A percentile compares a stretch with the other conserved stretches of the same genome.
Evolutionary conservation across 78 protist species (phyloP).

Genomic region (Andalucia godoyi): DNA sequence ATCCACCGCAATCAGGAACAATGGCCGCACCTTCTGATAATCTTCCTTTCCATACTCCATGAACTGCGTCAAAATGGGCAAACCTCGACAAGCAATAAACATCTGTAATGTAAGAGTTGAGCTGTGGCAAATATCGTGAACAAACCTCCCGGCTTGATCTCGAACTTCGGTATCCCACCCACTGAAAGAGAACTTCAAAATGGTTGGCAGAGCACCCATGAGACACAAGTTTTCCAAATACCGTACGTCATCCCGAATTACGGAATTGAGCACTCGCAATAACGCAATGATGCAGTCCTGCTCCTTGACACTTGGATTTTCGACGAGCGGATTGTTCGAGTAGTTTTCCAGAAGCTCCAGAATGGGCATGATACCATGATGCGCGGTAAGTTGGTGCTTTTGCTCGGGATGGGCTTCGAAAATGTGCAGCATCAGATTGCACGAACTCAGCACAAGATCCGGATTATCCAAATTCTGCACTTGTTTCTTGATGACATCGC

Average conservation of each 20-base stretch:
- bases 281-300: slow-evolving; percentile 1
- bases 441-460: slow-evolving; percentile 5
- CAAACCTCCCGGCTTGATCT: slow-evolving; percentile 51
- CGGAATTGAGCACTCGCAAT: slow-evolving; percentile 48
- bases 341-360: slow-evolving; percentile 57
- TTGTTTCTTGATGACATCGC: background rate
- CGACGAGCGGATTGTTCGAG: slow-evolving; percentile 2
- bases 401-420: slow-evolving; percentile 51
- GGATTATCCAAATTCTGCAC: background rate
- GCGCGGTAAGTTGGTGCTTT: slow-evolving; percentile 31
- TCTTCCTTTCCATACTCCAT: slow-evolving; percentile 8
- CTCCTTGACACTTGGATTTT: background rate
- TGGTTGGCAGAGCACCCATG: slow-evolving; percentile 71
- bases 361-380: slow-evolving; percentile 76
- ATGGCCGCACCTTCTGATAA: slow-evolving; percentile 7
- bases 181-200: slow-evolving; percentile 30
- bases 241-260: slow-evolving; percentile 45
- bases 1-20: slow-evolving; percentile 52
- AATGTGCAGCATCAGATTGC: slow-evolving; percentile 28
- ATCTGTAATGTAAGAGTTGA: slow-evolving; percentile 53
- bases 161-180: slow-evolving; percentile 25
- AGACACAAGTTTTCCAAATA: slow-evolving; percentile 63
- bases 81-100: slow-evolving; percentile 76
- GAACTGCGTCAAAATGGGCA: slow-evolving; percentile 62
- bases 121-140: slow-evolving; percentile 40